phyloP scores from a whole-genome alignment of 768 basidiomycete genomes.

The Leccinum fibrillosum region DNA sequence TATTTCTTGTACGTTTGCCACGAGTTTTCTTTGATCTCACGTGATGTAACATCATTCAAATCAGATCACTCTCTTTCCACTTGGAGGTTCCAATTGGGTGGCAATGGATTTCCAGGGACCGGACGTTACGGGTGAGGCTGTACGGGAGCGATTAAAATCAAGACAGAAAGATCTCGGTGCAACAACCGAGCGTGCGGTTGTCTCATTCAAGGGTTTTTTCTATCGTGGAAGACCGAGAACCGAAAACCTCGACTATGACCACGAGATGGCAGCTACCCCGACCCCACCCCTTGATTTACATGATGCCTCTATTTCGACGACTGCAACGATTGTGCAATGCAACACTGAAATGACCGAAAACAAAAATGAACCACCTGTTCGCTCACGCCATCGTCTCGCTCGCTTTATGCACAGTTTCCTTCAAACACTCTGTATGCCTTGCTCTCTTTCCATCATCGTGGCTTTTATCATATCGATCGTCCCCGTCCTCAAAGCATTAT shows the following conservation, averaged over 20 bases:
- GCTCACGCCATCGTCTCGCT: slow-evolving; percentile 7
- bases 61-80: slow-evolving; percentile 63
- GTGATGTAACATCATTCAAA: background rate
- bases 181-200: slow-evolving; percentile 9
- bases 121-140: slow-evolving; percentile 56
- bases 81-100: slow-evolving; percentile 54
- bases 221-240: background rate
- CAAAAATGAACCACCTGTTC: background rate
- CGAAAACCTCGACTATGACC: background rate
- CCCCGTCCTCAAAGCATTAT: slow-evolving; percentile 57
- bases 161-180: slow-evolving; percentile 31
- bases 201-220: slow-evolving; percentile 1
- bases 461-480: slow-evolving; percentile 56
- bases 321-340: slow-evolving; percentile 6
- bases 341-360: background rate
- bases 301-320: background rate
- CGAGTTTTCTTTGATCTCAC: background rate
- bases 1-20: slow-evolving; percentile 49
- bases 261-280: slow-evolving; percentile 4
- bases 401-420: slow-evolving; percentile 22
- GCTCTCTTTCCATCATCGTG: slow-evolving; percentile 51
- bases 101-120: slow-evolving; percentile 64
- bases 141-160: slow-evolving; percentile 42
- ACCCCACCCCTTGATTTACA: background rate
- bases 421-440: slow-evolving; percentile 42